Evolutionary conservation across 257 asterid species (phyloP).

Genomic region (Nicotiana attenuata): DNA sequence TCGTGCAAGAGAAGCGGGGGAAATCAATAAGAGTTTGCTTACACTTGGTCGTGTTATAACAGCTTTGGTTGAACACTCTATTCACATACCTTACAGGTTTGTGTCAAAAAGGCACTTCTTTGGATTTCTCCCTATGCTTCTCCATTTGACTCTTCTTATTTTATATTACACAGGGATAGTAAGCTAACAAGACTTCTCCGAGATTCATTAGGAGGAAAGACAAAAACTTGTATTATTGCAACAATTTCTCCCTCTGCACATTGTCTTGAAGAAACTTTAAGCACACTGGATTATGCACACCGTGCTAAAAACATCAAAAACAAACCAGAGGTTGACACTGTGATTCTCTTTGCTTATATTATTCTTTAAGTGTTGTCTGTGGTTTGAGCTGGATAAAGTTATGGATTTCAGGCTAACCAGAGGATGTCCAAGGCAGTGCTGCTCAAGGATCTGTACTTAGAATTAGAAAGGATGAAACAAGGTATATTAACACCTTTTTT

Average conservation of each 20-base stretch:
- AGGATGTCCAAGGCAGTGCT: constrained; percentile 62
- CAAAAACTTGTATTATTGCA: constrained; percentile 82
- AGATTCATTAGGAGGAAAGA: constrained; percentile 86
- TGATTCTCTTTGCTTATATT: neutral
- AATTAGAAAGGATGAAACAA: constrained; percentile 84
- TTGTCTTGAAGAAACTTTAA: constrained; percentile 72
- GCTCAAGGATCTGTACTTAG: constrained; percentile 71
- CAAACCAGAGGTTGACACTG: constrained; percentile 62
- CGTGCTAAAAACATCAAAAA: constrained; percentile 86
- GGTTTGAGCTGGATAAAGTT: constrained; percentile 27
- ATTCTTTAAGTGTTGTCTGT: neutral
- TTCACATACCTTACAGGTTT: constrained; percentile 83
- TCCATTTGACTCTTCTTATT: constrained; percentile 15
- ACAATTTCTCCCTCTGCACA: constrained; percentile 74
- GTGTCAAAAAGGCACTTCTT: constrained; percentile 10
- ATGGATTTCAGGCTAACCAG: constrained; percentile 64
- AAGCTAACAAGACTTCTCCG: constrained; percentile 79
- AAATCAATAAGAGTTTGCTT: constrained; percentile 81
- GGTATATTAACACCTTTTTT: constrained; percentile 28
- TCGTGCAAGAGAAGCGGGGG: constrained; percentile 96
- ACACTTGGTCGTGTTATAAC: constrained; percentile 82
- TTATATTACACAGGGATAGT: constrained; percentile 55
- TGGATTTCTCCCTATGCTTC: neutral
- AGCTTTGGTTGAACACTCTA: constrained; percentile 77
- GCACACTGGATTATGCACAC: constrained; percentile 78